Base-by-base conservation (phyloP, 2,329 filamentous ascomycete genomes). In the Colletotrichum sp. region DNA sequence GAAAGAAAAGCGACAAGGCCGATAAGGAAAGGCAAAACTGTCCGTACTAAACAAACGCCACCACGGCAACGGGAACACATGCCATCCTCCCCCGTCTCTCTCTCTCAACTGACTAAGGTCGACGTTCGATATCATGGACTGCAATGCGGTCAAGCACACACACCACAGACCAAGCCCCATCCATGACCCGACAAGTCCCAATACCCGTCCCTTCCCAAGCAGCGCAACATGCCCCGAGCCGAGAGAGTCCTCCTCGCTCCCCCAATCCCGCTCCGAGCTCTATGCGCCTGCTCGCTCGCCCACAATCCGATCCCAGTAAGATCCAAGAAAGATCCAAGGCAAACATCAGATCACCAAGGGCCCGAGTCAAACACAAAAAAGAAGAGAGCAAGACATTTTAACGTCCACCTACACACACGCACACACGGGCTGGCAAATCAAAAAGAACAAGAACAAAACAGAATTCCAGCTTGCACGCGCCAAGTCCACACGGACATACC, bases 321-420 rank as follows among this genome's bases (percentile, higher is more conserved):
- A 67, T 15, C 9, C 32, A 67, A 32, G 22, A 55, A 55, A 61
- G 28, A 61, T 61, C 58, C 58, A 61, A 61, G 58, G 58, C 18
- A 67, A 36, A 67, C 36, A 73, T 73, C 71, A 70, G 71, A 73
- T 73, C 66, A 36, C 36, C 55, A 60, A 61, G 71, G 43, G 25
- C 66, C 39, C 39, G 36, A 70, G 66, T 62, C 66, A 73, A 73
- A 64, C 58, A 70, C 55, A 62, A 18, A 32, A 39, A 66, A 25
- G 22, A 27, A 30, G 18, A 13, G n/a, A 34, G 34, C 3, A 60
- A 64, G 18, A 25, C n/a, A 27, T 25, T 58, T 58, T 58, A 8
- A n/a, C 58, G 43, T 52, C 58, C 28, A 67, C 32, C 22, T 25
- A 32, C 32, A 58, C 43, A 61, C 25, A 27, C 10, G n/a, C 55